A percentile compares a stretch with the other conserved stretches of the same genome.
Conservation (phyloP, 306 rosid genomes). For the Datisca glomerata region DNA sequence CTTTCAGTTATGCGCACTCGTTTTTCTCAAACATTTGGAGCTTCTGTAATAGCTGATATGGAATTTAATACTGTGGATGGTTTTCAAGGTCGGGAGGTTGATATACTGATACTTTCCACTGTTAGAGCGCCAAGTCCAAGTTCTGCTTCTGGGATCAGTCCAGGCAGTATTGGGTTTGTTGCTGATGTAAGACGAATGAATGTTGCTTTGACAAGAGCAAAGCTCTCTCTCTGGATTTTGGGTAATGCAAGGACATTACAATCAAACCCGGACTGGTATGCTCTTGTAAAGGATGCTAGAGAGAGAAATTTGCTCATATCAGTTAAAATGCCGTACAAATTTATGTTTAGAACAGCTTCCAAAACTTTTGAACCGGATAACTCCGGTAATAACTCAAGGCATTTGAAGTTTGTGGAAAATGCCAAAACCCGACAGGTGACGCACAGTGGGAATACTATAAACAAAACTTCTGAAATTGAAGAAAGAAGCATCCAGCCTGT, state of each 20-base stretch:
- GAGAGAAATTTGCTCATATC: constrained; percentile 49
- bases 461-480: constrained; percentile 24
- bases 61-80: constrained; percentile 96
- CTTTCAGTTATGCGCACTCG: constrained; percentile 79
- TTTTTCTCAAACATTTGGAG: constrained; percentile 61
- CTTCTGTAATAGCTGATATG: constrained; percentile 41
- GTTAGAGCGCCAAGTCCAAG: constrained; percentile 68
- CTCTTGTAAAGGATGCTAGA: constrained; percentile 77
- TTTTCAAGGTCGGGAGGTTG: constrained; percentile 98
- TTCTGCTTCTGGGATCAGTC: constrained; percentile 28
- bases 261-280: constrained; percentile 69
- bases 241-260: constrained; percentile 87
- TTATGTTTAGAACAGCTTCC: constrained; percentile 33
- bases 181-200: constrained; percentile 98
- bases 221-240: constrained; percentile 77
- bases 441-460: constrained; percentile 15
- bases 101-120: constrained; percentile 80
- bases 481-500: constrained; percentile 19
- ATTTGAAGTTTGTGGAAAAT: constrained; percentile 25
- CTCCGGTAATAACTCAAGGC: constrained; percentile 17
- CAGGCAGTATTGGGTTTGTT: constrained; percentile 79
- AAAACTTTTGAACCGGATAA: constrained; percentile 18
- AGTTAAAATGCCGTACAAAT: constrained; percentile 52
- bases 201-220: constrained; percentile 96
- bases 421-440: constrained; percentile 20